Percentiles rank a stretch among this genome's conserved stretches.
phyloP scores from a whole-genome alignment of 2,329 filamentous ascomycete genomes.

The Paraconiothyrium sp. region DNA sequence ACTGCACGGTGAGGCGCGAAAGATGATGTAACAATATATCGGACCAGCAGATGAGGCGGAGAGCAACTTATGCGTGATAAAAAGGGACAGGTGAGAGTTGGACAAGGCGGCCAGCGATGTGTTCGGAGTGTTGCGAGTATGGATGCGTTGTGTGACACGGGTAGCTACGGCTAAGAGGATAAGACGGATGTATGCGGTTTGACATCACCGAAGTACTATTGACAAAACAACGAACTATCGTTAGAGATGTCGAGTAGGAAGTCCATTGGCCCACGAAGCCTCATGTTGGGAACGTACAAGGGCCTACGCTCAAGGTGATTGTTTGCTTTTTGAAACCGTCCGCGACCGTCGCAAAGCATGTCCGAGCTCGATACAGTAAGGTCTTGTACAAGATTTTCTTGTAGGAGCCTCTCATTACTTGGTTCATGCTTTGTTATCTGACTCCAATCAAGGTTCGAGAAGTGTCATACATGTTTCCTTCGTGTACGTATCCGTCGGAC shows the following conservation, averaged over 20 bases:
- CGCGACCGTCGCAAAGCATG: neutral
- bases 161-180: conserved; percentile 11
- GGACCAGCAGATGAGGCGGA: neutral
- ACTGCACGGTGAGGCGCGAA: neutral
- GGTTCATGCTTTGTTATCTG: neutral
- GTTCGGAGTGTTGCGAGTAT: neutral
- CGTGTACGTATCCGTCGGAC: neutral
- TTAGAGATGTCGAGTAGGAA: no score
- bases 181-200: neutral
- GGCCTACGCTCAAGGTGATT: neutral
- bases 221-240: neutral
- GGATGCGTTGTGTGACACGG: conserved; percentile 2
- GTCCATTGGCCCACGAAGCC: no score
- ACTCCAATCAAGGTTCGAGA: neutral
- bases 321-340: neutral
- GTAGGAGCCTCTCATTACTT: neutral
- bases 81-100: neutral
- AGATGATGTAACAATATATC: neutral
- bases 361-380: neutral
- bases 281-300: neutral
- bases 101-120: neutral
- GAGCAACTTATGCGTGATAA: neutral
- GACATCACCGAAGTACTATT: neutral
- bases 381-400: neutral
- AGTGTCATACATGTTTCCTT: neutral